phyloP scores from a whole-genome alignment of 1,139 yeast species.

The Entelexis sorbosivorans region DNA sequence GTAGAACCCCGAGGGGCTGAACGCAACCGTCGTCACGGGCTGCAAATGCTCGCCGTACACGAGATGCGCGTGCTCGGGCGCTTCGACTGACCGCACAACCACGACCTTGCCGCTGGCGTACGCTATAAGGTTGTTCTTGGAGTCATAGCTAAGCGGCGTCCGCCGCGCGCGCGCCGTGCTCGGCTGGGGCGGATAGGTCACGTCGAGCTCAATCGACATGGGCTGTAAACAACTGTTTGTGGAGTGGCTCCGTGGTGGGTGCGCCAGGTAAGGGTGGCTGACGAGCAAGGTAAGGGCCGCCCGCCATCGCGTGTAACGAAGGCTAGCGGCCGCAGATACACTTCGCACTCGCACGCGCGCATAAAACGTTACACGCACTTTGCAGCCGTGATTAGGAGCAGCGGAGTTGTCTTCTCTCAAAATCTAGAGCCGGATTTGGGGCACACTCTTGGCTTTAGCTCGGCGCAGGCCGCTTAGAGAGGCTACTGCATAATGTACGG shows the following conservation, averaged over 20 bases:
- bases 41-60: conserved; percentile 55
- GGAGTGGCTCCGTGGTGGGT: neutral
- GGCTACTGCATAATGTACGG: no score
- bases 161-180: conserved; percentile 58
- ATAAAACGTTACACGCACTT: no score
- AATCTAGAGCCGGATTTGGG: no score
- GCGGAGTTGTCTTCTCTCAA: no score
- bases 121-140: conserved; percentile 48
- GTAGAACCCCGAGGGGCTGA: conserved; percentile 82
- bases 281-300: neutral
- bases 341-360: no score
- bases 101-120: conserved; percentile 77
- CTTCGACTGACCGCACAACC: conserved; percentile 53
- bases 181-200: conserved; percentile 69
- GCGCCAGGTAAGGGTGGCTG: neutral
- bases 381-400: no score
- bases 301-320: no score
- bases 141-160: conserved; percentile 65
- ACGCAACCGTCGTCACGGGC: conserved; percentile 68
- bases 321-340: no score
- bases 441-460: no score
- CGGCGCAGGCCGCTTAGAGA: no score
- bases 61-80: conserved; percentile 44
- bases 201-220: conserved; percentile 19
- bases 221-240: neutral